Base-by-base conservation (phyloP, 1,284 basidiomycete species). In the Sanghuangporus baumii region DNA sequence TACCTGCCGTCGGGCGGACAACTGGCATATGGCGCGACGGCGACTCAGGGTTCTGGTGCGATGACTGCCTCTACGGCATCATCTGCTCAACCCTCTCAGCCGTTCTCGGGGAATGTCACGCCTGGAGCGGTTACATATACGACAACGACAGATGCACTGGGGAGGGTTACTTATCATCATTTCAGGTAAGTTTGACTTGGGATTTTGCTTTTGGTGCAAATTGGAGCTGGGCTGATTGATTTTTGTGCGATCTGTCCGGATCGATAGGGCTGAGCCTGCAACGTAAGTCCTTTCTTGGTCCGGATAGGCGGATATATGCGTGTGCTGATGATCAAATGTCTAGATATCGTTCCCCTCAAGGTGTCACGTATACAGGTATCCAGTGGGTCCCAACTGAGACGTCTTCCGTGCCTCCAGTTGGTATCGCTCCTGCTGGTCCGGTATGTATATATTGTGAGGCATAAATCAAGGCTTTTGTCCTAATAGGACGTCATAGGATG, bases 361-460 rank as follows among this genome's bases (percentile, higher is more conserved):
- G 89, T 16, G 68, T 86, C 38, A 81, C 90, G 40, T 65, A 65
- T 55, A 81, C 72, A 62, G 88, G 88, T 26, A 88, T 89, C 62
- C 88, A 90, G 70, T 91, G 88, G 89, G 78, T 89, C 23, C 87
- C 88, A 23, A 82, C 81, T 12, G 88, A 89, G 68, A 79, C 86
- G 2, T 65, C 58, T 2, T 55, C 38, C 26, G 20, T 37, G 31
- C 64, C 64, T 46, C 64, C 64, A 26, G 50, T 57, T 38, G 56
- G 60, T 9, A 51, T 61, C 38, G 47, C 63, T 57, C 63, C 59
- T 16, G 63, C 63, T 20, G 63, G 63, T 12, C 59, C 63, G 11
- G 62, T 63, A 6, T 47, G 62, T 60, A 6, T 20, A 38, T 57
- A 31, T 40, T 26, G 38, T 58, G 46, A 23, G 66, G 7, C 48